Conservation (phyloP, 83 land plant species). For the Isoetes engelmannii region DNA sequence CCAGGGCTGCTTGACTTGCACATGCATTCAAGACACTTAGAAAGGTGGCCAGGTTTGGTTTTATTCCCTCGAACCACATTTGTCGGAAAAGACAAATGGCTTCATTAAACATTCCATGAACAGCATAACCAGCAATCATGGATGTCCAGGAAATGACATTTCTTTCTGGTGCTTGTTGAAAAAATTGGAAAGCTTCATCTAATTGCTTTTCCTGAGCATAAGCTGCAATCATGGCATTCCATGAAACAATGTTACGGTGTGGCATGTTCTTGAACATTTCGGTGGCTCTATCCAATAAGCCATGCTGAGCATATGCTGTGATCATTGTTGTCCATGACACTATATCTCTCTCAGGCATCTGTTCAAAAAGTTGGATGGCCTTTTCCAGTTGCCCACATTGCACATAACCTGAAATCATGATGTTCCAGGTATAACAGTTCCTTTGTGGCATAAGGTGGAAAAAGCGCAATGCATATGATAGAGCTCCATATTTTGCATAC, state of each 20-base stretch:
- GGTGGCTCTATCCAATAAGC: too few species aligned
- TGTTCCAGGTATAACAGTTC: constrained; percentile 16
- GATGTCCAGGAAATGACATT: neutral
- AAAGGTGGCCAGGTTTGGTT: neutral
- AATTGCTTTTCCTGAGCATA: too few species aligned
- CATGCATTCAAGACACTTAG: neutral
- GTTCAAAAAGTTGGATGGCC: too few species aligned
- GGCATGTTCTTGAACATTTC: too few species aligned
- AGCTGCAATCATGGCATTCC: too few species aligned
- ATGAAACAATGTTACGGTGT: too few species aligned
- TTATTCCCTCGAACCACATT: neutral
- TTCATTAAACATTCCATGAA: neutral
- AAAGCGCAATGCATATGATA: constrained; percentile 4
- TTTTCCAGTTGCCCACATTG: constrained; percentile 1
- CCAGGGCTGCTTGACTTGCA: neutral
- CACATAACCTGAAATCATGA: constrained; percentile 22
- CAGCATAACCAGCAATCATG: neutral
- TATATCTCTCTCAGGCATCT: too few species aligned
- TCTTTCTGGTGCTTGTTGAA: too few species aligned
- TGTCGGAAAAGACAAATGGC: neutral
- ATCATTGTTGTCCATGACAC: too few species aligned
- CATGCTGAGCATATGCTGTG: too few species aligned
- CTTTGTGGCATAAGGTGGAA: constrained; percentile 18
- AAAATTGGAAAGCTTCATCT: too few species aligned
- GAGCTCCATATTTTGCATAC: neutral